Base-by-base conservation (phyloP, 257 asterid genomes). In the Nicotiana knightiana region DNA sequence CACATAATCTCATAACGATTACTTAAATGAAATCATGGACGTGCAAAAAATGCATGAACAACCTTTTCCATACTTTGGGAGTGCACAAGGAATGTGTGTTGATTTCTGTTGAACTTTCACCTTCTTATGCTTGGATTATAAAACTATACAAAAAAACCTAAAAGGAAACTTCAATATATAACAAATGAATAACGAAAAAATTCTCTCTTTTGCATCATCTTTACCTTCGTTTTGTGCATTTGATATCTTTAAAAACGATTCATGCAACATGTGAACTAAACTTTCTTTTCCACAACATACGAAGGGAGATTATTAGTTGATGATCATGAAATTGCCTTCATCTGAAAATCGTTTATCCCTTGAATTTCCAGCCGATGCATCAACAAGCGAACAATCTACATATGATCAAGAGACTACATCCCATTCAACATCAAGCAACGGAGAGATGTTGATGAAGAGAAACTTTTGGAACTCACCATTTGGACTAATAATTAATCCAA, bases 1-100 rank as follows among this genome's bases (percentile, higher is more conserved):
- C 30, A 24, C 18, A 28, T 33, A 67, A 67, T 67, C 76, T 67
- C 33, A n/a, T 37, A 35, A 39, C 10, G 9, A 51, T 3, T 51
- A 55, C 32, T 76, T 76, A 54, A 76, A 53, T 16, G 81, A 76
- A 32, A 76, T 54, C 17, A 84, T 71, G 68, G 68, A 68, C 97
- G 92, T 51, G 78, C 61, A 59, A 24, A 86, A 85, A 81, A 88
- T 80, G 97, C 92, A 89, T 92, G 98, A 87, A 48, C 55, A 61
- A 85, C 87, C 81, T 79, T 82, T 82, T 83, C 84, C 86, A 67
- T 61, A n/a, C 59, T 77, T 80, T 73, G 77, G 81, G 73, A 85
- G 86, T 80, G 88, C 92, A 88, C 92, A 90, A 88, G 87, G 67
- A 85, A 85, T 83, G 93, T 82, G 90, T 89, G 91, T 83, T 54